Percentiles rank a stretch among this genome's conserved stretches.
Conservation (phyloP, 2,329 filamentous ascomycete species). For the Trichoderma sp. region DNA sequence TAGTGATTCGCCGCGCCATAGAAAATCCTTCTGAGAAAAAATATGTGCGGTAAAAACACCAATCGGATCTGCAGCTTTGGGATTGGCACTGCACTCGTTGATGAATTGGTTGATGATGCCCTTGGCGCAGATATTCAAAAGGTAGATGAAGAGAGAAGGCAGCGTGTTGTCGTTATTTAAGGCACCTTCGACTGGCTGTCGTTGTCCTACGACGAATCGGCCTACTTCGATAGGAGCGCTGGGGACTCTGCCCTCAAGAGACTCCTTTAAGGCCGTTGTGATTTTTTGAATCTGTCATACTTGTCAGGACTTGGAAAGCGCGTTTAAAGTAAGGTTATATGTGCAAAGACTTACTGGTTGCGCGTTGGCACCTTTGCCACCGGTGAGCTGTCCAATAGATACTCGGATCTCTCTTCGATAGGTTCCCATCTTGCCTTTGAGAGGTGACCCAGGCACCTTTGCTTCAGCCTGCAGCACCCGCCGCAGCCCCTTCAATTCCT, state of each 20-base stretch:
- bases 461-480: slow-evolving; percentile 63
- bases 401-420: slow-evolving; percentile 73
- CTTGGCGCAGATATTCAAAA: slow-evolving; percentile 78
- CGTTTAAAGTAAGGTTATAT: background rate
- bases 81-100: slow-evolving; percentile 66
- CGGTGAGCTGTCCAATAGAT: slow-evolving; percentile 73
- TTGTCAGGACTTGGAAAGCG: background rate
- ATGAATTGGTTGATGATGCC: slow-evolving; percentile 71
- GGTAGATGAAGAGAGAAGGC: slow-evolving; percentile 71
- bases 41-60: slow-evolving; percentile 77
- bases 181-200: slow-evolving; percentile 54
- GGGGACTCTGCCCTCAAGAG: slow-evolving; percentile 55
- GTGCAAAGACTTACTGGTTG: slow-evolving; percentile 41
- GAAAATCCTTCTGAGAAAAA: slow-evolving; percentile 70
- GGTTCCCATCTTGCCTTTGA: slow-evolving; percentile 71
- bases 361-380: slow-evolving; percentile 64
- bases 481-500: slow-evolving; percentile 68
- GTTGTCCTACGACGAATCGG: slow-evolving; percentile 54
- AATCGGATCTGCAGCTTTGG: slow-evolving; percentile 72
- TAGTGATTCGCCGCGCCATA: slow-evolving; percentile 68
- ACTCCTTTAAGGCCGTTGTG: slow-evolving; percentile 53
- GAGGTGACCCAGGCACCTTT: slow-evolving; percentile 48
- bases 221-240: slow-evolving; percentile 58
- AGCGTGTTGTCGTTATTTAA: slow-evolving; percentile 57
- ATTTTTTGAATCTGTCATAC: slow-evolving; percentile 45